Conservation (phyloP, 225 moss, liverwort and hornwort species). For the Ulota crispa region DNA sequence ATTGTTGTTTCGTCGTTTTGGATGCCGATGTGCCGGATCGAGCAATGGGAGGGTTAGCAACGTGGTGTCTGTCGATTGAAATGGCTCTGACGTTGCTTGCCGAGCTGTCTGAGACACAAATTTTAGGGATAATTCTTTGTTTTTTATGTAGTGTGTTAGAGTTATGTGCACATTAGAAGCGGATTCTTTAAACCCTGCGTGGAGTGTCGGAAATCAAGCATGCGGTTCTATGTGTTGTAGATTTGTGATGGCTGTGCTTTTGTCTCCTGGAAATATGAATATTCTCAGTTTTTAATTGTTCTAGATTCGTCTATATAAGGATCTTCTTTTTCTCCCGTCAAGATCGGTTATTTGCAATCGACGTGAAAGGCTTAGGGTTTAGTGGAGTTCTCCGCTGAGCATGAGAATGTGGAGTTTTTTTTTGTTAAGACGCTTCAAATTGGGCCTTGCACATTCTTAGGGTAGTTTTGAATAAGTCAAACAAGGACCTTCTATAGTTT, state of each 20-base stretch:
- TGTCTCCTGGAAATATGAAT: background rate
- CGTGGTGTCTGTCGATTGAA: background rate
- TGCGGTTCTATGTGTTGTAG: background rate
- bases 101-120: background rate
- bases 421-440: background rate
- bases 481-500: too few species aligned
- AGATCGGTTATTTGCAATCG: background rate
- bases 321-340: background rate
- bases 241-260: background rate
- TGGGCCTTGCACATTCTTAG: background rate
- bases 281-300: background rate
- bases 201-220: background rate
- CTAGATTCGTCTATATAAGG: background rate
- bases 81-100: background rate
- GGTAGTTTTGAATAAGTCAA: background rate
- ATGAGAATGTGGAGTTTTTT: background rate
- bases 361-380: slow-evolving; percentile 7
- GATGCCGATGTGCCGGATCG: slow-evolving; percentile 15
- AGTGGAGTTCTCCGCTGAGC: background rate
- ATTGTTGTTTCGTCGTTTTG: background rate
- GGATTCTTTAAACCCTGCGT: slow-evolving; percentile 12
- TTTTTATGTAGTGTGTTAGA: background rate
- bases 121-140: background rate
- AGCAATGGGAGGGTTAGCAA: background rate
- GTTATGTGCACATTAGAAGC: background rate